Conservation (phyloP, 106 monocot species). For the Ottelia alismoides region DNA sequence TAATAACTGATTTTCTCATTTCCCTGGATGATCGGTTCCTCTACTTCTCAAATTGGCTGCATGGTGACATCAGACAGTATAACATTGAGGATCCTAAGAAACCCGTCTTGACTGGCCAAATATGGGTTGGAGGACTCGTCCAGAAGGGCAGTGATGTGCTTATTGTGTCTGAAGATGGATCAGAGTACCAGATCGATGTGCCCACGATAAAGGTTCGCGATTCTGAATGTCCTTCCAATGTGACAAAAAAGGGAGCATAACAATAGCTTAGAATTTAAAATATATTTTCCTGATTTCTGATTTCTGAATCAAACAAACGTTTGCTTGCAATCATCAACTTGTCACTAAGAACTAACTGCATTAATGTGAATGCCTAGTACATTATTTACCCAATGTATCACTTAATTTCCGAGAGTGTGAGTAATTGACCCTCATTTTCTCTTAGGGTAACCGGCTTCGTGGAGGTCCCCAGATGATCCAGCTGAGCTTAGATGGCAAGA, state of each 20-base stretch:
- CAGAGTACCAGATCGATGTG: slow-evolving; percentile 66
- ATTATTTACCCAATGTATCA: no score
- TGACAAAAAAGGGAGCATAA: no score
- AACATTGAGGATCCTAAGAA: slow-evolving; percentile 77
- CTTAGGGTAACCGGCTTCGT: slow-evolving; percentile 61
- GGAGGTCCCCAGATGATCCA: slow-evolving; percentile 99
- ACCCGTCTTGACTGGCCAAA: slow-evolving; percentile 77
- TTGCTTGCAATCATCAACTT: no score
- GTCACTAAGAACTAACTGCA: no score
- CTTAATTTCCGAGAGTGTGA: no score
- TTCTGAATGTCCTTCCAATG: no score
- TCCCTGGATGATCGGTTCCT: slow-evolving; percentile 86
- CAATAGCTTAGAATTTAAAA: no score
- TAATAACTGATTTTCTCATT: slow-evolving; percentile 94
- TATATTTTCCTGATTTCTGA: no score
- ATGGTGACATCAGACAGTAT: slow-evolving; percentile 91
- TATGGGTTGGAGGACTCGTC: slow-evolving; percentile 89
- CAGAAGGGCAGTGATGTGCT: slow-evolving; percentile 65
- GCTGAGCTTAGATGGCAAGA: slow-evolving; percentile 86
- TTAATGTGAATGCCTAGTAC: no score
- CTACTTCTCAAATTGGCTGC: slow-evolving; percentile 95
- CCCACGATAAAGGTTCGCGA: slow-evolving; percentile 63
- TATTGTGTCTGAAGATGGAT: slow-evolving; percentile 48
- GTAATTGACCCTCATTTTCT: not conserved
- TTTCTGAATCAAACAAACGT: no score